Percentiles rank a stretch among this genome's conserved stretches.
phyloP scores from a whole-genome alignment of 1,284 basidiomycete genomes.

The Hymenochaete sp. region DNA sequence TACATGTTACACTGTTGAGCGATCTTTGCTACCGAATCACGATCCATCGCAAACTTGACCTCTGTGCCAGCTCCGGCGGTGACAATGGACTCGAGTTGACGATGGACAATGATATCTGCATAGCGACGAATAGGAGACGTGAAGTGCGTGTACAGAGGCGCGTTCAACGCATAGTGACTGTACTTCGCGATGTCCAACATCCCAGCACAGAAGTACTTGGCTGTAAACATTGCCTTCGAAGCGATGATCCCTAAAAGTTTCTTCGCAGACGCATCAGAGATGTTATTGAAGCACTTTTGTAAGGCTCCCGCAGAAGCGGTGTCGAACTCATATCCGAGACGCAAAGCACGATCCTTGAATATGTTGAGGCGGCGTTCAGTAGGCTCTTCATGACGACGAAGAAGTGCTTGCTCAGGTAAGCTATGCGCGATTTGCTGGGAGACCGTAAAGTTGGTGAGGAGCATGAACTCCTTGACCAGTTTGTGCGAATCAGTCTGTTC shows the following conservation, averaged over 20 bases:
- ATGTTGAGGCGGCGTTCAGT: conserved; percentile 79
- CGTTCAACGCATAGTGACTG: conserved; percentile 84
- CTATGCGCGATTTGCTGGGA: conserved; percentile 91
- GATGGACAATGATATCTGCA: conserved; percentile 93
- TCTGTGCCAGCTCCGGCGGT: conserved; percentile 49
- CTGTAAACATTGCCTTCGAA: conserved; percentile 83
- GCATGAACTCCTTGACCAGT: conserved; percentile 95
- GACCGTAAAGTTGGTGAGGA: conserved; percentile 83
- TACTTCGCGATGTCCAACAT: conserved; percentile 99
- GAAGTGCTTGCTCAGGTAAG: conserved; percentile 89
- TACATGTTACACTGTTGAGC: conserved; percentile 97
- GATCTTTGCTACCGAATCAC: conserved; percentile 93
- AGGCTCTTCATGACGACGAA: conserved; percentile 89
- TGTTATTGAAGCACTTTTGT: conserved; percentile 72
- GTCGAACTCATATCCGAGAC: conserved; percentile 81
- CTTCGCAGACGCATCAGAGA: conserved; percentile 67
- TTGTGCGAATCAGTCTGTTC: conserved; percentile 66
- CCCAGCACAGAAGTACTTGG: conserved; percentile 98
- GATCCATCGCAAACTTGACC: conserved; percentile 91
- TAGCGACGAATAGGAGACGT: conserved; percentile 91
- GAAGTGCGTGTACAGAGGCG: conserved; percentile 95
- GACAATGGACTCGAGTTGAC: conserved; percentile 89
- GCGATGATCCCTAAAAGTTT: conserved; percentile 73
- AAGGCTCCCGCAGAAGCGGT: conserved; percentile 71
- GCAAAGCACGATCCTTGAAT: conserved; percentile 72